A percentile compares a stretch with the other conserved stretches of the same genome.
These are phyloP conservation scores for Uromyces viciae-fabae DNA, from an alignment of 1,284 basidiomycete genomes.

Conservation along the genomic window DNA sequence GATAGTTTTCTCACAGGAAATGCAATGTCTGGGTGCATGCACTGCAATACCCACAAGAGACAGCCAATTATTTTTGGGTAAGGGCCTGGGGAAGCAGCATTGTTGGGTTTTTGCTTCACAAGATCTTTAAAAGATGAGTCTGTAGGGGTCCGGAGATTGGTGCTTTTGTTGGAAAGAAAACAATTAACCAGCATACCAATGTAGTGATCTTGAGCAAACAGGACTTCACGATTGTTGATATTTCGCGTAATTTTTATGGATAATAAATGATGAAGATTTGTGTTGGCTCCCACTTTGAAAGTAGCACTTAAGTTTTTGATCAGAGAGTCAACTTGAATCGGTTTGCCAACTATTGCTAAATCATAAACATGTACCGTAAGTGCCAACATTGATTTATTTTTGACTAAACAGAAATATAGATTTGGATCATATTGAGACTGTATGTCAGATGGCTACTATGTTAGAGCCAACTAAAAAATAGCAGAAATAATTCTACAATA, in stretches of 20 bases:
- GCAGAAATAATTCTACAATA: no score
- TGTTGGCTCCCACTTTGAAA: background rate
- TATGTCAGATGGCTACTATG: no score
- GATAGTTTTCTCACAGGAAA: background rate
- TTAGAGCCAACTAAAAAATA: no score
- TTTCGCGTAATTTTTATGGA: background rate
- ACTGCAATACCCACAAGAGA: background rate
- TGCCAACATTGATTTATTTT: no score
- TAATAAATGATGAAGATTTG: background rate
- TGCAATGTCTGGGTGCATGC: background rate
- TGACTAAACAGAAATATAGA: no score
- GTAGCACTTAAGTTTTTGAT: no score
- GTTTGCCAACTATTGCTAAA: no score
- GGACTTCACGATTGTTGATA: background rate
- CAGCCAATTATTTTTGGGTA: background rate
- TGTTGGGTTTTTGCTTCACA: background rate
- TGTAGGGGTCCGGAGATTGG: background rate
- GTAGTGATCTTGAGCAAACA: background rate
- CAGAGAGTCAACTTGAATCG: no score
- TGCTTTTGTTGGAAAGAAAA: background rate
- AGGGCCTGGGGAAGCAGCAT: background rate
- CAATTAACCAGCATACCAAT: background rate
- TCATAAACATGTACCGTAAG: no score
- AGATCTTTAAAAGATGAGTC: background rate
- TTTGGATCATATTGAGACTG: no score